These are phyloP conservation scores for Arthrobotrys musiformis DNA, from an alignment of 2,329 filamentous ascomycete genomes.

Conservation along the genomic window DNA sequence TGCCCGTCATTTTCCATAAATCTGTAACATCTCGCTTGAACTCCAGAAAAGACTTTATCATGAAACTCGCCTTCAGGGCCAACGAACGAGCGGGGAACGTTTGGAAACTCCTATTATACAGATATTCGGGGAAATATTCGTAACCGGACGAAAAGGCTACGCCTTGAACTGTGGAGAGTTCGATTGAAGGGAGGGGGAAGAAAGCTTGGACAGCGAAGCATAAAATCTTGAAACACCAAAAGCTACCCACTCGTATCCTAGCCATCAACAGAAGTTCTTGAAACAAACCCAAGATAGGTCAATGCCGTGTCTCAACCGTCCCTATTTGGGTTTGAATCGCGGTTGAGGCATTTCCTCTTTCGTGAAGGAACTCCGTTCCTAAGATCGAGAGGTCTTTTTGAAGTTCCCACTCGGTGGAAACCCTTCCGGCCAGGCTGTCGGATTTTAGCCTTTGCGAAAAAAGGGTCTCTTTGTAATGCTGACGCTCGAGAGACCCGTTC, in stretches of 20 bases:
- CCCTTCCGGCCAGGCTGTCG: slow-evolving; percentile 20
- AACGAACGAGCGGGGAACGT: slow-evolving; percentile 13
- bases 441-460: slow-evolving; percentile 5
- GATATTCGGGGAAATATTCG: slow-evolving; percentile 27
- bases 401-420: slow-evolving; percentile 8
- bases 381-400: not conserved
- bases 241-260: slow-evolving; percentile 23
- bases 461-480: slow-evolving; percentile 23
- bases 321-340: slow-evolving; percentile 18
- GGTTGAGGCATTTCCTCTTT: slow-evolving; percentile 47
- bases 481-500: slow-evolving; percentile 22
- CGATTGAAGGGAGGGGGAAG: not conserved
- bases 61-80: slow-evolving; percentile 48
- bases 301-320: slow-evolving; percentile 55
- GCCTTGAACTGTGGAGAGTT: not conserved
- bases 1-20: slow-evolving; percentile 35
- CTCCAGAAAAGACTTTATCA: slow-evolving; percentile 29
- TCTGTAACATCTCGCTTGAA: slow-evolving; percentile 56
- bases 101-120: slow-evolving; percentile 6
- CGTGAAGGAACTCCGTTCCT: slow-evolving; percentile 23
- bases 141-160: not conserved
- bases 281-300: slow-evolving; percentile 51
- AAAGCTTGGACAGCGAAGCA: slow-evolving; percentile 12
- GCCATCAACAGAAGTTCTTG: slow-evolving; percentile 29
- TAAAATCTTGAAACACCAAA: slow-evolving; percentile 50